Evolutionary conservation across 176 grass and related monocot species (phyloP).

Genomic region (Aegilops longissima): DNA sequence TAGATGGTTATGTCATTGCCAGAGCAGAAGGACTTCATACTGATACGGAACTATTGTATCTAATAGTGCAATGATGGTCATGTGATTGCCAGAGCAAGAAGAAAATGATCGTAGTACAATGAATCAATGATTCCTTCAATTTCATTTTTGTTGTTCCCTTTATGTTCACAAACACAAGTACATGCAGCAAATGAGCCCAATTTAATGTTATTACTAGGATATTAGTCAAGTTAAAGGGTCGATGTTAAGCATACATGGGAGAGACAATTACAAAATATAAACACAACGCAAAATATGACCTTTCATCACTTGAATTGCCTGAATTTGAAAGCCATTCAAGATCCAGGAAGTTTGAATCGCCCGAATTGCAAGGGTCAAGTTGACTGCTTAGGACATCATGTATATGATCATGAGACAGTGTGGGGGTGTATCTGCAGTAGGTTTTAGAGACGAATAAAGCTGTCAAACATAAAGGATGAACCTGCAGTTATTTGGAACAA

Average conservation of each 20-base stretch:
- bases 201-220: background rate
- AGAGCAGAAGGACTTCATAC: background rate
- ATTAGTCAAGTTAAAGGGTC: conserved; percentile 6
- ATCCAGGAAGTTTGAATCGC: conserved; percentile 59
- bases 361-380: conserved; percentile 24
- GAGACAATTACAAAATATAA: background rate
- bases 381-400: background rate
- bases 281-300: conserved; percentile 23
- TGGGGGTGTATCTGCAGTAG: conserved; percentile 42
- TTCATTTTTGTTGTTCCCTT: background rate
- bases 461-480: conserved; percentile 10
- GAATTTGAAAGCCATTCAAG: conserved; percentile 49
- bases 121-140: background rate
- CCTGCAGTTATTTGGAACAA: conserved; percentile 2
- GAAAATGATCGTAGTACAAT: background rate
- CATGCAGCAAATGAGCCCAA: background rate
- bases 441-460: conserved; percentile 12
- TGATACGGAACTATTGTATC: background rate
- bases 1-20: conserved; percentile 5
- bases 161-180: background rate
- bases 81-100: conserved; percentile 4
- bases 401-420: conserved; percentile 2
- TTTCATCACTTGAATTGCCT: conserved; percentile 47
- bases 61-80: background rate
- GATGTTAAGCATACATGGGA: conserved; percentile 10